These are phyloP conservation scores for Fusarium lateritium DNA, from an alignment of 2,329 filamentous ascomycete genomes.

Conservation along the genomic window DNA sequence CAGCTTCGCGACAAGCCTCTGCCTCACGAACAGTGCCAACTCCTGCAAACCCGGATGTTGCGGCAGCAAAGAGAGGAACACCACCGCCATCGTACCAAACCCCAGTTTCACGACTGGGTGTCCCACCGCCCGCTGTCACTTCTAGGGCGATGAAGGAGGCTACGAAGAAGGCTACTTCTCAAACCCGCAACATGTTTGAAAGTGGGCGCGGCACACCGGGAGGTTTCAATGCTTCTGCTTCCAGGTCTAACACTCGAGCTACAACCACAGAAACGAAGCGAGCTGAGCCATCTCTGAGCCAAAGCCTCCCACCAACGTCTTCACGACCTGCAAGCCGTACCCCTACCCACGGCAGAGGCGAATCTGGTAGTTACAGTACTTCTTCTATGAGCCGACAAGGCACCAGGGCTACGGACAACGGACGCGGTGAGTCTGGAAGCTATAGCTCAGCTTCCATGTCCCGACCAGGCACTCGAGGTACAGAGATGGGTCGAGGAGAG, in stretches of 20 bases:
- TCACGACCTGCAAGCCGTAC: slow-evolving; percentile 36
- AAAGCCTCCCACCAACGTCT: slow-evolving; percentile 33
- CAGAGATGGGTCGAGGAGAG: slow-evolving; percentile 50
- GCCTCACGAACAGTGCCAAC: slow-evolving; percentile 68
- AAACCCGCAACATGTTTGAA: slow-evolving; percentile 85
- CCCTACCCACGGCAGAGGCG: slow-evolving; percentile 37
- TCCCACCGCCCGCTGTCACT: slow-evolving; percentile 92
- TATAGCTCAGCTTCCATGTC: slow-evolving; percentile 46
- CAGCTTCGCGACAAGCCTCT: slow-evolving; percentile 39
- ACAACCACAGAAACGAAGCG: slow-evolving; percentile 38
- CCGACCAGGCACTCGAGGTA: slow-evolving; percentile 44
- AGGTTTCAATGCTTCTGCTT: slow-evolving; percentile 50
- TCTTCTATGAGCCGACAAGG: slow-evolving; percentile 59
- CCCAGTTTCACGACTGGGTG: slow-evolving; percentile 83
- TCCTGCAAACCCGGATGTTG: slow-evolving; percentile 63
- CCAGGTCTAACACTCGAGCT: slow-evolving; percentile 39
- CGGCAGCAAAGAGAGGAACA: slow-evolving; percentile 76
- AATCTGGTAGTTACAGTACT: slow-evolving; percentile 45
- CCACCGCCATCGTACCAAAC: slow-evolving; percentile 84
- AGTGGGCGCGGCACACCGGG: slow-evolving; percentile 54
- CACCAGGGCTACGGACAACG: slow-evolving; percentile 37
- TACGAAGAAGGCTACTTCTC: slow-evolving; percentile 87
- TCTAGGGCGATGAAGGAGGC: slow-evolving; percentile 96
- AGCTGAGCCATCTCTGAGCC: slow-evolving; percentile 33
- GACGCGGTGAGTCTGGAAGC: slow-evolving; percentile 50